These are phyloP conservation scores for Tulasnella sp. DNA, from an alignment of 768 basidiomycete species.

Conservation along the genomic window DNA sequence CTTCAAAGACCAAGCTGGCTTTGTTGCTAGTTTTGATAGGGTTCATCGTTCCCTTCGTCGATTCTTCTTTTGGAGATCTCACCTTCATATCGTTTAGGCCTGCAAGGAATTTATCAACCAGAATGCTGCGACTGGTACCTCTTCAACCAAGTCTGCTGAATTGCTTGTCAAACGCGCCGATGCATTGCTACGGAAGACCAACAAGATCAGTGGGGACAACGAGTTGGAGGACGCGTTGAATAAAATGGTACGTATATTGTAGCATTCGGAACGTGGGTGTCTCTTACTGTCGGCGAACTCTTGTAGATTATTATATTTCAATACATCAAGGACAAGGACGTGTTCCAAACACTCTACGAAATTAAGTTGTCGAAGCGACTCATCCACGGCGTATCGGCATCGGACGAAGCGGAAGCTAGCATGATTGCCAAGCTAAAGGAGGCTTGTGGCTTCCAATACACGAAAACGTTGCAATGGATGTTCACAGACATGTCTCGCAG, in stretches of 20 bases:
- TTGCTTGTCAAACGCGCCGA: conserved; percentile 90
- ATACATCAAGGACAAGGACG: conserved; percentile 97
- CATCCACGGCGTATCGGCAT: conserved; percentile 84
- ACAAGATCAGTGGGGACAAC: conserved; percentile 89
- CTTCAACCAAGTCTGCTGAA: conserved; percentile 83
- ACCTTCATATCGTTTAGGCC: conserved; percentile 52
- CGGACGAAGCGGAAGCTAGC: conserved; percentile 92
- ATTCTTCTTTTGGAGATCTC: neutral
- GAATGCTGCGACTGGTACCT: conserved; percentile 84
- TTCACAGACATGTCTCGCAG: conserved; percentile 97
- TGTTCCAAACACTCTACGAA: conserved; percentile 98
- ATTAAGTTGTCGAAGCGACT: conserved; percentile 91
- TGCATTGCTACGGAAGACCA: conserved; percentile 83
- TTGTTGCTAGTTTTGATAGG: conserved; percentile 82
- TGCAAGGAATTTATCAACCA: conserved; percentile 93
- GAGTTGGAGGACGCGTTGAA: conserved; percentile 86
- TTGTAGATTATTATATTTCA: conserved; percentile 93
- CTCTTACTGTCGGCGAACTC: neutral
- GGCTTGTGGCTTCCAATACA: conserved; percentile 94
- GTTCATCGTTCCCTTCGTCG: conserved; percentile 34
- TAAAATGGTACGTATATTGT: conserved; percentile 63
- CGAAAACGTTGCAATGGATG: conserved; percentile 93
- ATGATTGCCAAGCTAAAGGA: conserved; percentile 99
- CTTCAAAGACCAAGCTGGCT: conserved; percentile 89
- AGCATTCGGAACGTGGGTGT: neutral